phyloP scores from a whole-genome alignment of 2,329 filamentous ascomycete species.

The Ambrosiella beaveri region DNA sequence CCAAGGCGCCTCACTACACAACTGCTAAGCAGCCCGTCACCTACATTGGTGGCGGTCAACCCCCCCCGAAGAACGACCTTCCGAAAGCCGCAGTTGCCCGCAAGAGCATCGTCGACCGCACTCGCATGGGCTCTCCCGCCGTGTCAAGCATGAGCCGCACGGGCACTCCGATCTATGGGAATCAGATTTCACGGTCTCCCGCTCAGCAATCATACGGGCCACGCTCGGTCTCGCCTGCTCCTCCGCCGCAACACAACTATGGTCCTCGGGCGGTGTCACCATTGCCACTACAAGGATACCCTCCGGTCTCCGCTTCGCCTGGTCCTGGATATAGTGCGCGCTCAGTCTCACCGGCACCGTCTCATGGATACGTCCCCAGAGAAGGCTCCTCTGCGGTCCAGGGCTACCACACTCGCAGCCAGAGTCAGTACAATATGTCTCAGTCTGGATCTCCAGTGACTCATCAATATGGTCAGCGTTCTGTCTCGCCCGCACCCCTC shows the following conservation, averaged over 20 bases:
- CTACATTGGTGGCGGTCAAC: constrained; percentile 29
- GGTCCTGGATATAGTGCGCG: constrained; percentile 13
- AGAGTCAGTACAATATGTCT: constrained; percentile 13
- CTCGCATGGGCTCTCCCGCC: constrained; percentile 7
- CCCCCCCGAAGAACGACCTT: constrained; percentile 19
- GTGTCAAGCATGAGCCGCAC: not conserved
- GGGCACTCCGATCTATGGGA: constrained; percentile 8
- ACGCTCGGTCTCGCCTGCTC: constrained; percentile 11
- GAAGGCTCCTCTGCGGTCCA: constrained; percentile 20
- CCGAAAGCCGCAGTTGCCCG: constrained; percentile 9
- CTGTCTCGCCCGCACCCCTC: constrained; percentile 19
- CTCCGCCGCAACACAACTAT: constrained; percentile 5
- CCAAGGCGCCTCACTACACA: constrained; percentile 48
- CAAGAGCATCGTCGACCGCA: constrained; percentile 2
- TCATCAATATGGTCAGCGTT: constrained; percentile 15
- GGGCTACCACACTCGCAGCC: constrained; percentile 15
- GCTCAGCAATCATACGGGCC: constrained; percentile 9
- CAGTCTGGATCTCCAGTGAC: constrained; percentile 20
- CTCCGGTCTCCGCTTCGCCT: constrained; percentile 13
- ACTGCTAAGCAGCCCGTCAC: constrained; percentile 43
- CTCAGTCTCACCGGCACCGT: constrained; percentile 22
- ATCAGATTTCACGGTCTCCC: constrained; percentile 4
- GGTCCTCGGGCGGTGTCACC: constrained; percentile 4
- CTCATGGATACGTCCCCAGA: constrained; percentile 14
- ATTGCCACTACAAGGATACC: constrained; percentile 4